Conservation (phyloP, 2,329 filamentous ascomycete genomes). For the Acrocalymma vagum region DNA sequence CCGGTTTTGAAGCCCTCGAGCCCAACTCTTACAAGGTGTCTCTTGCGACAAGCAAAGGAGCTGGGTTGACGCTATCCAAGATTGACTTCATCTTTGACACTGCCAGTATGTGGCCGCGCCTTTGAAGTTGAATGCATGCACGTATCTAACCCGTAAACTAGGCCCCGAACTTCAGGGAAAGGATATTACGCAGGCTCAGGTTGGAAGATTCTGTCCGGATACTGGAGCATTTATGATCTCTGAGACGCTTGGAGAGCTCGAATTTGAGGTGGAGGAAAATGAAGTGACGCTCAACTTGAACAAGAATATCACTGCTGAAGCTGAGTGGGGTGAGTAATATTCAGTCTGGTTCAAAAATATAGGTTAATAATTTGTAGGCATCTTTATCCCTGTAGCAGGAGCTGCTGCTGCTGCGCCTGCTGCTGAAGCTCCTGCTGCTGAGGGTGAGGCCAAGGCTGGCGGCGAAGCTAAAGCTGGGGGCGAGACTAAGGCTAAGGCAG, state of each 20-base stretch:
- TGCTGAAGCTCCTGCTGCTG: conserved; percentile 5
- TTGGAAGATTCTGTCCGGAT: conserved; percentile 27
- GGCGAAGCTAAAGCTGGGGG: conserved; percentile 3
- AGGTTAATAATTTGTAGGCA: conserved; percentile 11
- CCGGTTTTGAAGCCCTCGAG: conserved; percentile 31
- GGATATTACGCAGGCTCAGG: conserved; percentile 27
- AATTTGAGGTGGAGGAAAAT: conserved; percentile 33
- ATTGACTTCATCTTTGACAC: conserved; percentile 34
- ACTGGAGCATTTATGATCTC: conserved; percentile 26
- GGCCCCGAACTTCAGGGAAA: conserved; percentile 23
- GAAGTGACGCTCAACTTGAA: conserved; percentile 31
- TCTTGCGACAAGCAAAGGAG: conserved; percentile 26
- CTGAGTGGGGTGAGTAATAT: conserved; percentile 27
- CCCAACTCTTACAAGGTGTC: conserved; percentile 24
- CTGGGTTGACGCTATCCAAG: conserved; percentile 27
- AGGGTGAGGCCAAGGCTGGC: conserved; percentile 1
- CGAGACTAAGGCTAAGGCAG: too few species aligned
- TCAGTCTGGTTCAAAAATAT: background rate
- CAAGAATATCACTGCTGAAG: conserved; percentile 31
- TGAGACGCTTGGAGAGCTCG: conserved; percentile 25
- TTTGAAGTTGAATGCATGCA: background rate
- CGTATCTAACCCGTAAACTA: conserved; percentile 2
- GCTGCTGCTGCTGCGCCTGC: conserved; percentile 14
- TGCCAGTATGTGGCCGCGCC: conserved; percentile 13
- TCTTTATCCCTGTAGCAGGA: conserved; percentile 22